phyloP scores from a whole-genome alignment of 352 stramenopile species.

The Achlya hypogyna region DNA sequence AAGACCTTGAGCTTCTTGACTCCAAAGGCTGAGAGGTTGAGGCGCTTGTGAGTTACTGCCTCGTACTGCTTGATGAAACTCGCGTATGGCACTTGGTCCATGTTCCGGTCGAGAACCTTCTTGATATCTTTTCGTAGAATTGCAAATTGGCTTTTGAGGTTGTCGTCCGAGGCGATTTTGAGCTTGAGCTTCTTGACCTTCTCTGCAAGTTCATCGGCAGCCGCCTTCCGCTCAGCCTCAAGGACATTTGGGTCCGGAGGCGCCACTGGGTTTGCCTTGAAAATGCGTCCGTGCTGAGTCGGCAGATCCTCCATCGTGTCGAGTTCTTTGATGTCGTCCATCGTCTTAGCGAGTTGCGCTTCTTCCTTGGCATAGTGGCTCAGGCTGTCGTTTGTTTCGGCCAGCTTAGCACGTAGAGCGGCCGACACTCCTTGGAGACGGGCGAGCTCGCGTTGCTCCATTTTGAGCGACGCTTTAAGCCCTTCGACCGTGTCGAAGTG shows the following conservation, averaged over 20 bases:
- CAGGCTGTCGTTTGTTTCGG: constrained; percentile 15
- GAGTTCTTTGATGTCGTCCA: constrained; percentile 54
- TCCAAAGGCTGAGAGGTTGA: constrained; percentile 41
- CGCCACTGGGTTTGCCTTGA: constrained; percentile 9
- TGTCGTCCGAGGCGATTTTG: constrained; percentile 23
- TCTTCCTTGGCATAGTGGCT: constrained; percentile 22
- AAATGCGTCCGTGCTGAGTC: constrained; percentile 33
- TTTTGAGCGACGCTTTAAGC: constrained; percentile 25
- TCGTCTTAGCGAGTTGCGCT: constrained; percentile 32
- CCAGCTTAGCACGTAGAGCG: constrained; percentile 17
- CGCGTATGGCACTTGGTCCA: constrained; percentile 38
- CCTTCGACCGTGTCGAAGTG: constrained; percentile 50
- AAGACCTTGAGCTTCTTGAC: constrained; percentile 60
- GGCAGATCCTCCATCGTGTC: constrained; percentile 46
- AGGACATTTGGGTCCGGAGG: neutral
- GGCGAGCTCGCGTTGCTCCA: constrained; percentile 25
- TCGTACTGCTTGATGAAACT: constrained; percentile 46
- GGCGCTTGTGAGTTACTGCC: constrained; percentile 56
- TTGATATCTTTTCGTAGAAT: constrained; percentile 59
- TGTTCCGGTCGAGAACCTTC: constrained; percentile 57
- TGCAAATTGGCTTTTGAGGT: constrained; percentile 41
- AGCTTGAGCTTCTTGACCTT: constrained; percentile 20
- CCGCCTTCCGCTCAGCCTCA: constrained; percentile 9
- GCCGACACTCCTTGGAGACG: constrained; percentile 20
- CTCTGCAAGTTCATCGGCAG: constrained; percentile 12